phyloP scores from a whole-genome alignment of 1,284 basidiomycete genomes.

The Cutaneotrichosporon cavernicola region DNA sequence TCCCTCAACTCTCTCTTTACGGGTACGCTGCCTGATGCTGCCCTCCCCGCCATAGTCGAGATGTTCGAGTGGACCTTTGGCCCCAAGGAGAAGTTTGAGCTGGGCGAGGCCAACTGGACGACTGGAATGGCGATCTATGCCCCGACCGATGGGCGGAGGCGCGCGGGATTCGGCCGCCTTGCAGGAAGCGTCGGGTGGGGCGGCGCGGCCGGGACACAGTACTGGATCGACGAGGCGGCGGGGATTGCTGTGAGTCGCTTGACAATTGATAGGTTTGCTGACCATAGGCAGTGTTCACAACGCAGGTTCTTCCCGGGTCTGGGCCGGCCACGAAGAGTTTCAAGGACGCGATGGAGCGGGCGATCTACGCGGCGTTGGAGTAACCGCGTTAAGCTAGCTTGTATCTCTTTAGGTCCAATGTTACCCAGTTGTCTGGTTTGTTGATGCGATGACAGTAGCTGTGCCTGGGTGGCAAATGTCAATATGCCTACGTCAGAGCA shows the following conservation, averaged over 20 bases:
- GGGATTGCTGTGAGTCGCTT: conserved; percentile 33
- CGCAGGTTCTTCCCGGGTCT: conserved; percentile 30
- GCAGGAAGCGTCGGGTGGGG: conserved; percentile 38
- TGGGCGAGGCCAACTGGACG: conserved; percentile 40
- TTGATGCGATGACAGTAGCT: not conserved
- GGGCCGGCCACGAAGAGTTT: conserved; percentile 14
- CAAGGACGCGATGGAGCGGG: conserved; percentile 28
- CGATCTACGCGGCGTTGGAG: conserved; percentile 28
- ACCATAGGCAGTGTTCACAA: conserved; percentile 29
- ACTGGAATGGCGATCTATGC: conserved; percentile 35
- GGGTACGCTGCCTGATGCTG: conserved; percentile 22
- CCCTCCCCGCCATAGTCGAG: conserved; percentile 17
- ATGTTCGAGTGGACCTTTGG: conserved; percentile 21
- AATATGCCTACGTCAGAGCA: not conserved
- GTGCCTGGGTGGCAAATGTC: conserved; percentile 6
- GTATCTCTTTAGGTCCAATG: too few species aligned
- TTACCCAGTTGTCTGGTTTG: too few species aligned
- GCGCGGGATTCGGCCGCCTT: conserved; percentile 29
- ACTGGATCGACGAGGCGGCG: conserved; percentile 36
- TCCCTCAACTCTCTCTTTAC: conserved; percentile 33
- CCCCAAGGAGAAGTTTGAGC: conserved; percentile 8
- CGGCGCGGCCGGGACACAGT: conserved; percentile 38
- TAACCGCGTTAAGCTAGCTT: not conserved
- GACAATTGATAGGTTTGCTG: not conserved
- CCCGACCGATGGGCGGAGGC: conserved; percentile 21